A percentile compares a stretch with the other conserved stretches of the same genome.
These are phyloP conservation scores for Termitomyces sp. DNA, from an alignment of 768 basidiomycete species.

Conservation along the genomic window DNA sequence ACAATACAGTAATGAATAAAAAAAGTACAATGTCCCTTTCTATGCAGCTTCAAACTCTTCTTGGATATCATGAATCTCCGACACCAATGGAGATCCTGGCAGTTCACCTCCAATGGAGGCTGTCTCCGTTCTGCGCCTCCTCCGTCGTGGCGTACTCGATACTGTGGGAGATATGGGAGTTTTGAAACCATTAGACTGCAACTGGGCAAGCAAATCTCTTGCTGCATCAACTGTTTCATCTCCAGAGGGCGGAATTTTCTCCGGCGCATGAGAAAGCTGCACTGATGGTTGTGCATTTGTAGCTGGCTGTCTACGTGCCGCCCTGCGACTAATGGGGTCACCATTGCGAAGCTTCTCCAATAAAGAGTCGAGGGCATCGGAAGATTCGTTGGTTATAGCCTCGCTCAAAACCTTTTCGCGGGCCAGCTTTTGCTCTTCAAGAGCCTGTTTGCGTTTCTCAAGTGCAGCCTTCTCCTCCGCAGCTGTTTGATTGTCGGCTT, in stretches of 20 bases:
- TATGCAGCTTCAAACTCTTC: slow-evolving; percentile 7
- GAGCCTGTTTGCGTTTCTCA: slow-evolving; percentile 64
- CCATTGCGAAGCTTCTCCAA: slow-evolving; percentile 71
- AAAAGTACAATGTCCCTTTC: slow-evolving; percentile 1
- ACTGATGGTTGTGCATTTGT: slow-evolving; percentile 26
- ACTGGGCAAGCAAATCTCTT: slow-evolving; percentile 67
- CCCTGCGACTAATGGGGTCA: slow-evolving; percentile 53
- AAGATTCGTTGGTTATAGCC: slow-evolving; percentile 35
- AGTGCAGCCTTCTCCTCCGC: slow-evolving; percentile 65
- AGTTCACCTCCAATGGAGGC: slow-evolving; percentile 18
- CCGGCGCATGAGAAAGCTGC: slow-evolving; percentile 28
- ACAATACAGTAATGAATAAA: neutral
- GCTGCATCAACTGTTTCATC: slow-evolving; percentile 48
- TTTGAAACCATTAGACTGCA: slow-evolving; percentile 68
- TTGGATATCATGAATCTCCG: slow-evolving; percentile 24
- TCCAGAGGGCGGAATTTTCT: slow-evolving; percentile 23
- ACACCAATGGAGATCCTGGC: slow-evolving; percentile 26
- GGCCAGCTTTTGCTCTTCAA: slow-evolving; percentile 56
- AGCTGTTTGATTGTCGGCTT: slow-evolving; percentile 66
- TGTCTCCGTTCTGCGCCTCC: slow-evolving; percentile 30
- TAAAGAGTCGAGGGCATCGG: slow-evolving; percentile 66
- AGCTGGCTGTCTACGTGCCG: slow-evolving; percentile 46
- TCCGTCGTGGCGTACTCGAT: slow-evolving; percentile 29
- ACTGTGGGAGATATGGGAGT: slow-evolving; percentile 44
- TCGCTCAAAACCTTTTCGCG: slow-evolving; percentile 45